A percentile compares a stretch with the other conserved stretches of the same genome.
phyloP scores from a whole-genome alignment of 1,284 basidiomycete species.

The Ustilago crameri region DNA sequence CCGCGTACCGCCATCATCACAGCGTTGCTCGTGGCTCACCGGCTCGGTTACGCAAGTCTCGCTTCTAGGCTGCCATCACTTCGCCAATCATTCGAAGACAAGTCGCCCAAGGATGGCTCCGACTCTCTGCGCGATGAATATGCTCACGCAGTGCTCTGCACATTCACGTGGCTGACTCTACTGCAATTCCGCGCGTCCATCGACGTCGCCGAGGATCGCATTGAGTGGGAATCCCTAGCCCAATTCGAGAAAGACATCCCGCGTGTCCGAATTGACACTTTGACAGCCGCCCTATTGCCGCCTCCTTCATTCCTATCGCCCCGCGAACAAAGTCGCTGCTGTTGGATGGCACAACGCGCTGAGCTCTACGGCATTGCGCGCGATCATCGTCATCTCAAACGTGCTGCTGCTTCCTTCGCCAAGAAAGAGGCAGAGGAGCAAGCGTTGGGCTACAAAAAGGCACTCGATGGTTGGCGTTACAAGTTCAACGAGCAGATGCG shows the following conservation, averaged over 20 bases:
- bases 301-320: constrained; percentile 33
- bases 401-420: constrained; percentile 21
- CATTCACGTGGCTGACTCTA: constrained; percentile 41
- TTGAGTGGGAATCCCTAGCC: constrained; percentile 39
- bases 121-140: constrained; percentile 29
- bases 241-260: constrained; percentile 36
- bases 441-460: constrained; percentile 29
- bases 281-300: constrained; percentile 27
- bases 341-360: constrained; percentile 47
- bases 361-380: constrained; percentile 37
- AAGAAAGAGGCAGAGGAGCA: constrained; percentile 44
- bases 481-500: constrained; percentile 51
- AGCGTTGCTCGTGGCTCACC: constrained; percentile 29
- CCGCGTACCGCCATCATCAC: constrained; percentile 39
- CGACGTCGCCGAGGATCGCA: constrained; percentile 43
- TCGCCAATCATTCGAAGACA: constrained; percentile 22
- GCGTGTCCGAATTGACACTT: constrained; percentile 11
- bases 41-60: constrained; percentile 28
- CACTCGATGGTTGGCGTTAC: constrained; percentile 44
- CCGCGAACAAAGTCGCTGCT: constrained; percentile 42
- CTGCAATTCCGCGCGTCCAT: constrained; percentile 39
- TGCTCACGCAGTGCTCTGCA: constrained; percentile 39
- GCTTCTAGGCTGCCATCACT: constrained; percentile 27
- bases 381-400: constrained; percentile 39
- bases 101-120: constrained; percentile 13